Percentiles rank a stretch among this genome's conserved stretches.
These are phyloP conservation scores for Eudorina sp. DNA, from an alignment of 139 green algal species.

Conservation along the genomic window DNA sequence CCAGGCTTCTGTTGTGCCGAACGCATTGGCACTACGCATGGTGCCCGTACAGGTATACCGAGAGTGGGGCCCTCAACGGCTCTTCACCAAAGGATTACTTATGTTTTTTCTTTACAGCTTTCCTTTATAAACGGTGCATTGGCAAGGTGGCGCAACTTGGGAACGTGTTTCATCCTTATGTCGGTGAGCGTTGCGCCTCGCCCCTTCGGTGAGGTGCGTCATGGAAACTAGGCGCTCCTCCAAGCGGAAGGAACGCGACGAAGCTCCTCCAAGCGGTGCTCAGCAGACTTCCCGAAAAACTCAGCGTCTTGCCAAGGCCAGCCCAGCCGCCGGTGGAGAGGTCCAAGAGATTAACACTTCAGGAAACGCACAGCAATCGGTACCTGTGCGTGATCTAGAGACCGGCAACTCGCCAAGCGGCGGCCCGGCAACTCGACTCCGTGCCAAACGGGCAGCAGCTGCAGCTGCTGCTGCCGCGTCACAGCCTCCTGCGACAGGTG, in stretches of 20 bases:
- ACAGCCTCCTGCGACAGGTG: background rate
- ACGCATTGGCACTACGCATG: too few relatives aligned
- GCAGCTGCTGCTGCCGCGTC: background rate
- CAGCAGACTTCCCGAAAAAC: constrained; percentile 49
- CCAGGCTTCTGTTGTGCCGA: too few relatives aligned
- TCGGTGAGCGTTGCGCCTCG: constrained; percentile 37
- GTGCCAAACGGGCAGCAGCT: background rate
- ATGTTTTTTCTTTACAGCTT: too few relatives aligned
- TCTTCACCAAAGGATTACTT: too few relatives aligned
- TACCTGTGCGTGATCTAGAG: constrained; percentile 17
- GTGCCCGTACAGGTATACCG: too few relatives aligned
- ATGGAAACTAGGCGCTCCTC: constrained; percentile 58
- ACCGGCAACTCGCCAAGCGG: background rate
- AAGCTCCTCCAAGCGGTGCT: constrained; percentile 20
- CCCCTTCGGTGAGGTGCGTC: constrained; percentile 36
- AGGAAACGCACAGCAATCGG: background rate
- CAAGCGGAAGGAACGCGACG: constrained; percentile 63
- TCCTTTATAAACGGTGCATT: background rate
- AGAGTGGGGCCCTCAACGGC: too few relatives aligned
- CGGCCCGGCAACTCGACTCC: background rate
- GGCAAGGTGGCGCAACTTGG: background rate
- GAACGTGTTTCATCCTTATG: constrained; percentile 28
- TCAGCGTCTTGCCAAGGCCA: constrained; percentile 7
- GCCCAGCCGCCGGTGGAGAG: background rate
- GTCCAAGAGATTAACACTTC: background rate